Conservation (phyloP, 305 asterid genomes). For the Fraxinus albicans region DNA sequence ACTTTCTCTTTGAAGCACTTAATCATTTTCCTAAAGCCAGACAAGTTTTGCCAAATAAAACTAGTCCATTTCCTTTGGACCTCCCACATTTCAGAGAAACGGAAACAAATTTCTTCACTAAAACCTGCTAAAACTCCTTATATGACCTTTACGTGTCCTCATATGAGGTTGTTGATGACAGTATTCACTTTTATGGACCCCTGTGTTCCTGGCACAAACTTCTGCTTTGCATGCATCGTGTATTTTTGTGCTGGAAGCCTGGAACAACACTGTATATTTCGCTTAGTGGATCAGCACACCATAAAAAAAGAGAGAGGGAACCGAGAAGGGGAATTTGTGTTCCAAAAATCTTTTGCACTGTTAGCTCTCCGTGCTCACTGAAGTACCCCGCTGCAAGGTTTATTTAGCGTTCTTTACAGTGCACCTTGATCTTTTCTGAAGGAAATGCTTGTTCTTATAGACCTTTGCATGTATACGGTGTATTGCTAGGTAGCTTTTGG, state of each 20-base stretch:
- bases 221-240: neutral
- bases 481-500: conserved; percentile 14
- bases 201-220: neutral
- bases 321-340: neutral
- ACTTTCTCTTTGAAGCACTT: neutral
- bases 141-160: neutral
- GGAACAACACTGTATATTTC: neutral
- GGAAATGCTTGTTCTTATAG: neutral
- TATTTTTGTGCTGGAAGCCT: neutral
- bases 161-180: neutral
- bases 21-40: neutral
- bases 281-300: neutral
- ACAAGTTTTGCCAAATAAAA: neutral
- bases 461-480: conserved; percentile 5
- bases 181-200: neutral
- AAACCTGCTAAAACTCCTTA: neutral
- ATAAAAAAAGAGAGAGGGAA: neutral
- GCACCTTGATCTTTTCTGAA: neutral
- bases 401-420: neutral
- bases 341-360: neutral
- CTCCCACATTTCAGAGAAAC: neutral
- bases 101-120: neutral
- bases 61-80: neutral
- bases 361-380: neutral
- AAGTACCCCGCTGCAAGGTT: neutral